A percentile compares a stretch with the other conserved stretches of the same genome.
These are phyloP conservation scores for Kazachstania kunashirensis DNA, from an alignment of 805 yeast genomes.

Conservation along the genomic window DNA sequence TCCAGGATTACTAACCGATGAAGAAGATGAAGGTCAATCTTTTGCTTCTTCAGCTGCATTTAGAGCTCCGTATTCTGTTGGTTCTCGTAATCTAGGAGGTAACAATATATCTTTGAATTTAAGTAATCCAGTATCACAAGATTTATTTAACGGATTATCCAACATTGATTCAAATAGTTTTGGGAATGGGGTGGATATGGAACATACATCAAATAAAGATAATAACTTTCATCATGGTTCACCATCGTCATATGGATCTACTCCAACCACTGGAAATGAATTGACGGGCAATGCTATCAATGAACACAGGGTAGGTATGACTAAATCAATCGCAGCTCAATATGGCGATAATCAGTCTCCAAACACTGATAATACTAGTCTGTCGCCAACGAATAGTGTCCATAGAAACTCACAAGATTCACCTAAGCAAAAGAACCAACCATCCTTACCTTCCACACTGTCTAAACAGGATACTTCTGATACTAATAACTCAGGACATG, in stretches of 20 bases:
- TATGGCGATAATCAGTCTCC: neutral
- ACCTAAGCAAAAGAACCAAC: neutral
- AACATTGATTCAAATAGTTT: neutral
- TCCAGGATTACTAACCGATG: conserved; percentile 47
- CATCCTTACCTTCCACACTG: neutral
- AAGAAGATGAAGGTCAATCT: conserved; percentile 6
- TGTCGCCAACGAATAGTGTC: neutral
- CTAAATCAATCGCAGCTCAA: neutral
- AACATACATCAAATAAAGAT: neutral
- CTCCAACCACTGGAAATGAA: neutral
- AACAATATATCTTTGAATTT: neutral
- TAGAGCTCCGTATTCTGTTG: neutral
- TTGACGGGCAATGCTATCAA: neutral
- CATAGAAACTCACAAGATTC: neutral
- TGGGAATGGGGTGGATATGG: neutral
- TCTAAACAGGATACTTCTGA: too few species aligned
- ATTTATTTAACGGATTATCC: neutral
- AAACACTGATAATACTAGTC: neutral
- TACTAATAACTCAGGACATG: too few species aligned
- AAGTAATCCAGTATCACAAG: neutral
- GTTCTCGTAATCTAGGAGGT: neutral
- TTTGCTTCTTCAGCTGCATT: neutral
- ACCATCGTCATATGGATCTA: neutral
- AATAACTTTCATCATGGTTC: conserved; percentile 1
- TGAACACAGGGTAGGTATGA: conserved; percentile 1